Base-by-base conservation (phyloP, 2,329 filamentous ascomycete genomes). In the Sporothrix luriei region DNA sequence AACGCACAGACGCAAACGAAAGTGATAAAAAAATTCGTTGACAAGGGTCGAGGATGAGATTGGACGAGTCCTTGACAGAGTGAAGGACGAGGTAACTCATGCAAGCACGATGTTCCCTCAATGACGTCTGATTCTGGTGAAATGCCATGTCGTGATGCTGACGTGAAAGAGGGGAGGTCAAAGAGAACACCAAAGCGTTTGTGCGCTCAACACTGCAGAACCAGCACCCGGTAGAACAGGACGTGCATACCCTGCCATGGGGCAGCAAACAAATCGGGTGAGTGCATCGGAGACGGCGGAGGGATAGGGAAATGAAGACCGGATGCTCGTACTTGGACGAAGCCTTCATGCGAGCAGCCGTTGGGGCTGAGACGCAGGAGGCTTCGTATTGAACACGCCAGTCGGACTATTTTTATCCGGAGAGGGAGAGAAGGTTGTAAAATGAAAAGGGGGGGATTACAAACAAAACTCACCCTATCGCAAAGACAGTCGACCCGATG, bases 401-500 rank as follows among this genome's bases (percentile, higher is more conserved):
- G 33, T 4, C 33, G 33, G 33, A 33, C 64, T 66, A 66, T 66
- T 66, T 66, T 66, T 66, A 66, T 54, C 64, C 49, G n/a, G n/a
- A n/a, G n/a, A n/a, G n/a, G n/a, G n/a, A n/a, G n/a, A n/a, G n/a
- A 54, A 40, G 62, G 19, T 16, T 21, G 19, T 1, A n/a, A 43
- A 14, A 21, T 3, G 40, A 3, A 43, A 43, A 43, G 40, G 11
- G 4, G 40, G 14, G 40, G 14, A 33, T 33, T 33, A 33, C 4
- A 33, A 33, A 33, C 38, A 33, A 13, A 24, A 84, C 88, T 82
- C 82, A 91, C 88, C 86, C 91, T 77, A 84, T 82, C 70, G 89
- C 91, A 80, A 93, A 94, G 57, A 94, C 81, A 54, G 78, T 84
- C 38, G 88, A 90, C 24, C 89, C 91, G 79, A 94, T 89, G 73